Conservation (phyloP, 2,329 filamentous ascomycete species). For the Epichloe sibirici region DNA sequence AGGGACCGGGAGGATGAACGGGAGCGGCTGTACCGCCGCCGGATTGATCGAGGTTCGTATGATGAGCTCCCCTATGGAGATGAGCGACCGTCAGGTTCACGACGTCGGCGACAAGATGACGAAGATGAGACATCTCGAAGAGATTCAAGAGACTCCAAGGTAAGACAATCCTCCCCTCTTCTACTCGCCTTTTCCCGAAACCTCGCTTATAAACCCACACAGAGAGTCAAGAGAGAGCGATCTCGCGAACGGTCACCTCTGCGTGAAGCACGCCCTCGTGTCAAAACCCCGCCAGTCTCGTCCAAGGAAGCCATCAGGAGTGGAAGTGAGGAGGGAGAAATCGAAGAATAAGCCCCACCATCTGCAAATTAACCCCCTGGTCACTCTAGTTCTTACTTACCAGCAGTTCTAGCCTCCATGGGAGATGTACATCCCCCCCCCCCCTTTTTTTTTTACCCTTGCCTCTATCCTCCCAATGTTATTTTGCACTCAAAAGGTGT, state of each 20-base stretch:
- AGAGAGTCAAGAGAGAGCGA: constrained; percentile 47
- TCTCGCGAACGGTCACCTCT: constrained; percentile 49
- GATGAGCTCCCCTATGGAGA: constrained; percentile 91
- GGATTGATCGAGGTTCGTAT: constrained; percentile 60
- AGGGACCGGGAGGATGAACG: constrained; percentile 82
- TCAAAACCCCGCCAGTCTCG: constrained; percentile 38
- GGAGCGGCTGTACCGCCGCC: constrained; percentile 76
- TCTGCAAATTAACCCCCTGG: not conserved
- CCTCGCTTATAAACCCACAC: constrained; percentile 17
- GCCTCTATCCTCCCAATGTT: not conserved
- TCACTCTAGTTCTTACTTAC: constrained; percentile 2
- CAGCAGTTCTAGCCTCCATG: constrained; percentile 2
- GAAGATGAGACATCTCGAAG: constrained; percentile 57
- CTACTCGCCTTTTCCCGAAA: no score
- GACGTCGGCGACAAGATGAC: constrained; percentile 68
- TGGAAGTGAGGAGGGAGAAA: constrained; percentile 95
- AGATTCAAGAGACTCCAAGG: constrained; percentile 57
- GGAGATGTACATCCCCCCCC: not conserved
- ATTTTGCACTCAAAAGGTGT: not conserved
- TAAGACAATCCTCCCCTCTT: constrained; percentile 15
- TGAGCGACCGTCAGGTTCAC: constrained; percentile 49
- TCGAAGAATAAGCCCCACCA: constrained; percentile 49
- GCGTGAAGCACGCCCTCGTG: constrained; percentile 42
- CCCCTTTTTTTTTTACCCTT: not conserved
- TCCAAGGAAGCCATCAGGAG: constrained; percentile 41